Conservation (phyloP, 2,329 filamentous ascomycete genomes). For the Magnaporthiopsis incrustans region DNA sequence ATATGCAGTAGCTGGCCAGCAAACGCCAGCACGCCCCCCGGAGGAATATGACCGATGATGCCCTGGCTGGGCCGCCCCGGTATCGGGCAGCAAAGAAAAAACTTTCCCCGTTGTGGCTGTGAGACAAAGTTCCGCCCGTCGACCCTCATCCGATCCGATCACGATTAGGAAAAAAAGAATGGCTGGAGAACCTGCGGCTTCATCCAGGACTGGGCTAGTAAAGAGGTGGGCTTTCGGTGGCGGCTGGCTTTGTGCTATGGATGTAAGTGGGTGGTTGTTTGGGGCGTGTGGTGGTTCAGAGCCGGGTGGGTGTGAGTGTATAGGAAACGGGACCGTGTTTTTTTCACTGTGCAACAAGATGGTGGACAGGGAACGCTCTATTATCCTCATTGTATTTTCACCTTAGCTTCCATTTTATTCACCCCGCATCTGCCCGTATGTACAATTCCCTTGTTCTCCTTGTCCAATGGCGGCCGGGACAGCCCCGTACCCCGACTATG, state of each 20-base stretch:
- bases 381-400: background rate
- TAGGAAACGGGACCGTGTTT: background rate
- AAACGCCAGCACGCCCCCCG: background rate
- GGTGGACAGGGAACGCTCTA: too few species aligned
- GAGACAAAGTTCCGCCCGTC: background rate
- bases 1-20: background rate
- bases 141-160: background rate
- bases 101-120: background rate
- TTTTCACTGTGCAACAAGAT: background rate
- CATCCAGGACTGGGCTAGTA: background rate
- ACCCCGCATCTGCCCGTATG: background rate
- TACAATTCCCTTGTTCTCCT: background rate
- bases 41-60: background rate
- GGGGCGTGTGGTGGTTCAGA: background rate
- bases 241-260: background rate
- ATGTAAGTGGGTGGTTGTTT: background rate
- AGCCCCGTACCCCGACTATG: too few species aligned
- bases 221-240: background rate
- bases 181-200: background rate
- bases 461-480: background rate
- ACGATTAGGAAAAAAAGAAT: background rate
- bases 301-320: background rate
- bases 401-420: background rate
- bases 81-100: background rate
- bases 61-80: too few species aligned